A percentile compares a stretch with the other conserved stretches of the same genome.
Conservation (phyloP, 2,329 filamentous ascomycete species). For the Hortaea sp. region DNA sequence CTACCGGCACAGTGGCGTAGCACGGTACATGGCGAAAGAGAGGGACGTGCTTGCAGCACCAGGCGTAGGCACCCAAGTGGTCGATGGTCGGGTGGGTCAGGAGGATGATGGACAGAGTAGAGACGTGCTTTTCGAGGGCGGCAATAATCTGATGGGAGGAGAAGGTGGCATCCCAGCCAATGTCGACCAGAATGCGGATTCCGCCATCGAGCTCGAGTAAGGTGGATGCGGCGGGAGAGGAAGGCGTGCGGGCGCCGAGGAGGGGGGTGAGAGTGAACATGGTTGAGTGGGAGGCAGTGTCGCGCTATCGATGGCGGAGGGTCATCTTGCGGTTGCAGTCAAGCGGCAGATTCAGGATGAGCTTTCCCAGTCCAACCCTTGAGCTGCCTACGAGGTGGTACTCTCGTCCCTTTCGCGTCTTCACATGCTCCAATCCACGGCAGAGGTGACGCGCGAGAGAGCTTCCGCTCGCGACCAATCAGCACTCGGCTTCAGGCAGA, state of each 20-base stretch:
- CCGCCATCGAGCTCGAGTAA: constrained; percentile 92
- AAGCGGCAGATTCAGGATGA: no score
- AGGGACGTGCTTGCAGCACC: constrained; percentile 95
- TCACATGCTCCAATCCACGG: not conserved
- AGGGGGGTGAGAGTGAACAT: constrained; percentile 98
- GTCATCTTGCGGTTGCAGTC: not conserved
- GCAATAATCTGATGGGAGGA: constrained; percentile 58
- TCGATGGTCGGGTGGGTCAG: constrained; percentile 87
- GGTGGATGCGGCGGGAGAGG: constrained; percentile 83
- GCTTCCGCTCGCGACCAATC: not conserved
- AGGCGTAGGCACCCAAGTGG: constrained; percentile 86
- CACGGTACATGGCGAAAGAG: constrained; percentile 85
- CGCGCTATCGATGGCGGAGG: constrained; percentile 1
- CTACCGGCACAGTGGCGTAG: constrained; percentile 88
- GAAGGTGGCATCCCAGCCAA: constrained; percentile 93
- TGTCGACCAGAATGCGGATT: constrained; percentile 87
- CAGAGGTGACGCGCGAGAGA: no score
- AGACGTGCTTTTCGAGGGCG: constrained; percentile 85
- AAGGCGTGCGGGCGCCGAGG: constrained; percentile 71
- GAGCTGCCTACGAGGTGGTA: no score
- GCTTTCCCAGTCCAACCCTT: no score
- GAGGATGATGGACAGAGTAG: constrained; percentile 85
- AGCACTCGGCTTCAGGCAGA: not conserved
- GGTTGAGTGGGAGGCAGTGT: constrained; percentile 1
- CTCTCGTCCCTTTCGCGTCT: not conserved